Evolutionary conservation across 2,329 filamentous ascomycete species (phyloP), one percentile per base, ranked within the genome.

Genomic region (Pseudocercospora musae): DNA sequence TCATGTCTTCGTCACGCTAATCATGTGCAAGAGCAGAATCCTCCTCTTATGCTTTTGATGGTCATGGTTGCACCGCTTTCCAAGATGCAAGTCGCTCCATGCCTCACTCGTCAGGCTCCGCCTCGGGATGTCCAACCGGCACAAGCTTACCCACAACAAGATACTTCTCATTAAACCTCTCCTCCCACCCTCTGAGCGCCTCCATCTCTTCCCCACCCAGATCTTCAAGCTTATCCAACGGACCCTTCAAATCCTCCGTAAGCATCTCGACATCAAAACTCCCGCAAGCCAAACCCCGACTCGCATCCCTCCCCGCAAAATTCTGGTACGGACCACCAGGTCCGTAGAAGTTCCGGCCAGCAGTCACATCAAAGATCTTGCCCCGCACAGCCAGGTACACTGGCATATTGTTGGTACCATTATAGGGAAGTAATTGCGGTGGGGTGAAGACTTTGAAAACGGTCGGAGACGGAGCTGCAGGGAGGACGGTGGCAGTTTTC

Each of bases 251-350:
- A 76, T 97, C 90, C 81, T 94, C 87, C 18, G 95, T 98, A 78
- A 98, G 80, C 92, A 98, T 96, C 6, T 93, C 90, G 81, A 91
- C 87, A 75, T 97, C 95, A 76, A 99, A 98, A 79, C 91, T 96
- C 62, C 93, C 91, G 76, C 86, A 91, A 0, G 95, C 94, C 63
- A 99, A 80, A 0, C 95, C 95, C 57, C 94, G 85, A 67, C 86
- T 92, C 20, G 95, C 95, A 78, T 99, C 95, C 42, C 93, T 83
- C 0, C 95, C 95, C 0, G 95, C 95, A 74, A 99, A 99, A 80
- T 98, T 98, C 76, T 89, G 88, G 77, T 99, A 99, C 1, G 94
- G 92, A 0, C 94, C 94, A 11, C 92, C 93, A 20, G 95, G 95
- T 3, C 95, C 95, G 79, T 99, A 99, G 78, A 98, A 98, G 81